Conservation (phyloP, 2,329 filamentous ascomycete species). For the Mariannaea elegans region DNA sequence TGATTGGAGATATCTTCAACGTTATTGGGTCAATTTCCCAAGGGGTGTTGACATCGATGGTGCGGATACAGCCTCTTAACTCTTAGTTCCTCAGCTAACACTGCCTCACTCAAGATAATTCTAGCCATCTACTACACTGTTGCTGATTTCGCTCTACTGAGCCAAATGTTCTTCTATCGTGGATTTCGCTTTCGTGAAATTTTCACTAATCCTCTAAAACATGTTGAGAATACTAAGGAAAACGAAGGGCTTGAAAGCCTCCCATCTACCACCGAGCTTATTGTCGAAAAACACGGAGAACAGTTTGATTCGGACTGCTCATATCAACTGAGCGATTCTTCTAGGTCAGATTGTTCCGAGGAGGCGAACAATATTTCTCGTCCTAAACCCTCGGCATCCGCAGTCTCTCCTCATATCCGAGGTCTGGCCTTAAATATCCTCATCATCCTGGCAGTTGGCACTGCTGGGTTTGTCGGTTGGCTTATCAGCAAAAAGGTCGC, state of each 20-base stretch:
- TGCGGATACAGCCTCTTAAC: constrained; percentile 43
- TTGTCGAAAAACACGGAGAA: background rate
- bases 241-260: background rate
- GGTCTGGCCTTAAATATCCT: constrained; percentile 76
- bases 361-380: background rate
- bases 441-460: constrained; percentile 82
- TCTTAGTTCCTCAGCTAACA: background rate
- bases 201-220: constrained; percentile 50
- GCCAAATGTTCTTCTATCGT: constrained; percentile 95
- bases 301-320: constrained; percentile 62
- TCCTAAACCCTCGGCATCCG: constrained; percentile 60
- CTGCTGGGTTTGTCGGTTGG: constrained; percentile 87
- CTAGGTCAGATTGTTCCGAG: background rate
- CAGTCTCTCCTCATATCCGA: constrained; percentile 81
- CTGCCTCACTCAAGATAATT: constrained; percentile 66
- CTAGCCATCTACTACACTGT: constrained; percentile 94
- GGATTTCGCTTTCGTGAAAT: constrained; percentile 76
- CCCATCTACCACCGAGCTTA: background rate
- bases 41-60: constrained; percentile 92
- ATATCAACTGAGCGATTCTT: constrained; percentile 52
- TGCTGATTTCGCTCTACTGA: constrained; percentile 86
- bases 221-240: background rate
- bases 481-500: constrained; percentile 64
- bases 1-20: constrained; percentile 95
- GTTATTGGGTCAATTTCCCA: constrained; percentile 92